Conservation (phyloP, 805 yeast species). For the Monosporozyma unispora region DNA sequence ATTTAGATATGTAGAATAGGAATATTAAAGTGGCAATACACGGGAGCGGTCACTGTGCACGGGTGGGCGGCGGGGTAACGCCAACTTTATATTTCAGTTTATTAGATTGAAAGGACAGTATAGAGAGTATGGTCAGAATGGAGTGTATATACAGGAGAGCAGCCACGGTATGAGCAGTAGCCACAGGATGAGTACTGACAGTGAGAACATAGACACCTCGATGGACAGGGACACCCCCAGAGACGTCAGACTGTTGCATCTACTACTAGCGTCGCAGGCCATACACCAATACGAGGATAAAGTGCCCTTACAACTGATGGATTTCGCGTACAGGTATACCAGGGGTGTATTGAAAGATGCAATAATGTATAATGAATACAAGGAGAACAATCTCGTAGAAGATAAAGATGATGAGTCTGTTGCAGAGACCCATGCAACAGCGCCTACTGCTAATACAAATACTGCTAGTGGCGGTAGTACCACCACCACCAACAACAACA, state of each 20-base stretch:
- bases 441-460: too few relatives aligned
- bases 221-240: slow-evolving; percentile 48
- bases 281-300: slow-evolving; percentile 89
- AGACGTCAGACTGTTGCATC: slow-evolving; percentile 82
- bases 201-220: not conserved
- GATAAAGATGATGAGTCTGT: slow-evolving; percentile 20
- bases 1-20: too few relatives aligned
- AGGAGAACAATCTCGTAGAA: slow-evolving; percentile 29
- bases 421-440: too few relatives aligned
- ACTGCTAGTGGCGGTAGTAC: slow-evolving; percentile 17
- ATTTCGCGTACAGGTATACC: slow-evolving; percentile 88
- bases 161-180: too few relatives aligned
- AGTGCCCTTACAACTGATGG: slow-evolving; percentile 93
- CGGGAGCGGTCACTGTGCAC: too few relatives aligned
- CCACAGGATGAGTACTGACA: not conserved
- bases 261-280: slow-evolving; percentile 89
- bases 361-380: slow-evolving; percentile 77
- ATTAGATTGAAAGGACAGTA: too few relatives aligned
- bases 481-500: slow-evolving; percentile 9
- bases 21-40: too few relatives aligned
- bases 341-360: slow-evolving; percentile 84
- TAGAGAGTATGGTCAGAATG: too few relatives aligned
- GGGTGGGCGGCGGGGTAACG: too few relatives aligned
- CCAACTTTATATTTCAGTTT: too few relatives aligned
- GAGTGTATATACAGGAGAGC: too few relatives aligned